phyloP scores from a whole-genome alignment of 768 basidiomycete species.

The Phanerodontia chrysosporium region DNA sequence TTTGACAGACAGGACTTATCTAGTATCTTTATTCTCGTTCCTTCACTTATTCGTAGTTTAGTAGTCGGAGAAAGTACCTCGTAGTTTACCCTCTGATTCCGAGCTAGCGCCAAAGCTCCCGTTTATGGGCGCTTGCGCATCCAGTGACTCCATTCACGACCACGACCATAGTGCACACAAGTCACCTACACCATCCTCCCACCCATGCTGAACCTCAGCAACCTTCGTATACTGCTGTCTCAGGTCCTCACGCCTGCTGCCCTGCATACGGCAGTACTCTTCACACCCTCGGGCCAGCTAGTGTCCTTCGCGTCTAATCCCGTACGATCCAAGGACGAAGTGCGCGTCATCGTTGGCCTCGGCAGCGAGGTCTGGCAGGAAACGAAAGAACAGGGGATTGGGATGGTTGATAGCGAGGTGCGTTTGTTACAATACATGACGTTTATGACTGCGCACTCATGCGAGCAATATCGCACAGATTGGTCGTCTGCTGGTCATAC shows the following conservation, averaged over 20 bases:
- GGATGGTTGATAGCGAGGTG: conserved; percentile 80
- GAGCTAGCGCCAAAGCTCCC: background rate
- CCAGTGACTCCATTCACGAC: background rate
- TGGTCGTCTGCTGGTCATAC: conserved; percentile 66
- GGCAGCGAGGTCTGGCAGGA: conserved; percentile 78
- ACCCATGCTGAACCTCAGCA: conserved; percentile 65
- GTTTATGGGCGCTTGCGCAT: background rate
- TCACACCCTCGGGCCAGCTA: conserved; percentile 72
- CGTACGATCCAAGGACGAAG: conserved; percentile 63
- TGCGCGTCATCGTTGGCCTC: conserved; percentile 68
- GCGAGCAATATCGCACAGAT: conserved; percentile 36
- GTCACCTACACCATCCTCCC: background rate
- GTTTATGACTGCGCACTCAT: background rate
- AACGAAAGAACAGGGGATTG: conserved; percentile 57
- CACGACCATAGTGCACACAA: background rate
- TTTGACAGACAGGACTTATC: background rate
- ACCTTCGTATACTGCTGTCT: conserved; percentile 59
- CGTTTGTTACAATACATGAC: conserved; percentile 6
- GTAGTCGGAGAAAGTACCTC: background rate
- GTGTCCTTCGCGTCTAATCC: conserved; percentile 59
- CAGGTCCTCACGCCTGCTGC: conserved; percentile 56
- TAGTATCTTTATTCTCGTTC: background rate
- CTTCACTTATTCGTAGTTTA: background rate
- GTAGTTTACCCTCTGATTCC: background rate
- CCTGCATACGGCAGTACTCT: conserved; percentile 66